These are phyloP conservation scores for Jackrogersella multiformis DNA, from an alignment of 495 filamentous ascomycete species.

Conservation along the genomic window DNA sequence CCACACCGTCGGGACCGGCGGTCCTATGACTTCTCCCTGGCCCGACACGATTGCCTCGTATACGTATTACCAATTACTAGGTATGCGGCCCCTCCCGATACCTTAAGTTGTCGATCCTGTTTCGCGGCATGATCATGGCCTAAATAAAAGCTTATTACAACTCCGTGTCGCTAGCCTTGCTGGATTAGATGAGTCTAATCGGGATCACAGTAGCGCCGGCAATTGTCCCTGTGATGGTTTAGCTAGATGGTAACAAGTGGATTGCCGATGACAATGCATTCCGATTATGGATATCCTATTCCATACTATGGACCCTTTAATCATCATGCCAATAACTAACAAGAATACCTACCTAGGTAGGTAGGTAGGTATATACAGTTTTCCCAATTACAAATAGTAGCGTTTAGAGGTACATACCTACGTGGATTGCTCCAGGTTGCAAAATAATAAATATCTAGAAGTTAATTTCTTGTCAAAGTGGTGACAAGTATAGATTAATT, in stretches of 20 bases:
- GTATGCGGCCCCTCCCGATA: conserved; percentile 29
- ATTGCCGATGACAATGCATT: neutral
- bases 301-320: neutral
- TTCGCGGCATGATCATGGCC: conserved; percentile 2
- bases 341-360: too few species aligned
- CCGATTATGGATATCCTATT: neutral
- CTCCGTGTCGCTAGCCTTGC: neutral
- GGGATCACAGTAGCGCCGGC: neutral
- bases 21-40: conserved; percentile 21
- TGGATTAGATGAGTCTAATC: neutral
- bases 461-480: neutral
- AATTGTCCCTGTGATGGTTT: conserved; percentile 4
- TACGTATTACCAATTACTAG: too few species aligned
- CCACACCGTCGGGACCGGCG: conserved; percentile 23
- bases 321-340: neutral
- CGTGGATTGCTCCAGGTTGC: too few species aligned
- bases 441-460: neutral
- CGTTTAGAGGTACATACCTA: too few species aligned
- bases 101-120: conserved; percentile 29
- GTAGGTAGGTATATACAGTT: too few species aligned
- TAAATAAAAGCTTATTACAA: conserved; percentile 34
- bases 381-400: neutral
- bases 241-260: neutral
- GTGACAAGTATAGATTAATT: too few species aligned
- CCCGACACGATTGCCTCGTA: conserved; percentile 11